Evolutionary conservation across 768 basidiomycete species (phyloP), one percentile per base, ranked within the genome.

Genomic region (Pleurotus citrinopileatus): DNA sequence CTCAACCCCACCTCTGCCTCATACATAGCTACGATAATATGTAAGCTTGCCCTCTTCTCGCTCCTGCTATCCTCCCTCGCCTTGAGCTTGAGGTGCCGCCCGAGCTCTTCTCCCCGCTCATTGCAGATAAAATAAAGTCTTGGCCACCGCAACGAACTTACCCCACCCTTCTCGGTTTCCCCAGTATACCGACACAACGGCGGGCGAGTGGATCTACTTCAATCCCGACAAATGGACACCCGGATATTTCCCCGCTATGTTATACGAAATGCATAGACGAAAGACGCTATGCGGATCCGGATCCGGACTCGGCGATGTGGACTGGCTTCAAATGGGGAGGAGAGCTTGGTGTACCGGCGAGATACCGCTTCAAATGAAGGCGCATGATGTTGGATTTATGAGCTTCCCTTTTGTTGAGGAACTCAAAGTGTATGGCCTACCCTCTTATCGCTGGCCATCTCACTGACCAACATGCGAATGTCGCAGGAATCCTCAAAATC

Each of bases 351-450:
- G 80, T 57, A 70, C 72, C 12, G 80, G 75, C 3, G 64, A 83
- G 62, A 65, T 84, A 3, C 75, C 78, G 1, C 71, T 82, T 1
- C 77, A 81, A 58, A 60, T 61, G 3, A 67, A 69, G 20, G 80
- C 76, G 46, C 86, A 88, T 59, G 86, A 89, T 60, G 81, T 85
- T 25, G 87, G 86, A 4, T 88, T 86, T 65, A 64, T 88, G 59
- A 85, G 84, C 65, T 84, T 79, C 59, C 83, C 86, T 0, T 88
- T 87, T 61, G 70, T 80, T 42, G 75, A 82, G 45, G 87, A 89
- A 61, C 66, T 87, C 10, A 57, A 60, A 9, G 59, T 87, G 86
- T 87, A 60, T 46, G 83, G 73, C 36, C 51, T 15, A 32, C 32
- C 15, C 40, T 42, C 19, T 54, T 55, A 15, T 36, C 25, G 20